Evolutionary conservation across 2,329 filamentous ascomycete species (phyloP).

Genomic region (Graphilbum ipis-grandicollis): DNA sequence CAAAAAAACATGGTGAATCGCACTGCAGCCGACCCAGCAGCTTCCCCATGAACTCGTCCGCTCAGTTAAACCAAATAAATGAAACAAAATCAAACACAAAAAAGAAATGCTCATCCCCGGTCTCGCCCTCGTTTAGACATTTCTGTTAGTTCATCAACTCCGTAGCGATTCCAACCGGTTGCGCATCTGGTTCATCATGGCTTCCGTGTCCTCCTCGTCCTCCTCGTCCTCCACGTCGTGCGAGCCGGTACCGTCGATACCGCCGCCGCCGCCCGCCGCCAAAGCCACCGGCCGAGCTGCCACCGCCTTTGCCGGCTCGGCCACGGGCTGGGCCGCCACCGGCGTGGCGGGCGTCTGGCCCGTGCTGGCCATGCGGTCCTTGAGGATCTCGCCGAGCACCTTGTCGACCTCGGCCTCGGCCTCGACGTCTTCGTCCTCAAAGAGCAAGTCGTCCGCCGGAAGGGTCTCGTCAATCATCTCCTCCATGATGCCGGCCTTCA

Average conservation of each 20-base stretch:
- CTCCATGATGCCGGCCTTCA: slow-evolving; percentile 92
- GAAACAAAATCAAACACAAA: too few species aligned
- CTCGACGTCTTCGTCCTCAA: slow-evolving; percentile 60
- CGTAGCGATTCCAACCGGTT: slow-evolving; percentile 78
- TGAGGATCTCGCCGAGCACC: slow-evolving; percentile 78
- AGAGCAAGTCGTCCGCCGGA: slow-evolving; percentile 50
- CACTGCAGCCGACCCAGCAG: too few species aligned
- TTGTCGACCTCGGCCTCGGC: slow-evolving; percentile 75
- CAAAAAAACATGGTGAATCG: too few species aligned
- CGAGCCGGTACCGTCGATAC: slow-evolving; percentile 19
- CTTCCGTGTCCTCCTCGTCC: slow-evolving; percentile 74
- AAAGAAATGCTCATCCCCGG: too few species aligned
- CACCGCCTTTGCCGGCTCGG: slow-evolving; percentile 24
- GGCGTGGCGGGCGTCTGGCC: slow-evolving; percentile 36
- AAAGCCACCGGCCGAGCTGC: slow-evolving; percentile 26
- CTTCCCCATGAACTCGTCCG: too few species aligned
- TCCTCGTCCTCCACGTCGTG: slow-evolving; percentile 40
- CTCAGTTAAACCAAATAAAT: too few species aligned
- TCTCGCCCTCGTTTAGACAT: too few species aligned
- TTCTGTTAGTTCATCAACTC: slow-evolving; percentile 53
- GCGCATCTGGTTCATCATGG: slow-evolving; percentile 86
- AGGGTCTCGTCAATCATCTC: slow-evolving; percentile 87
- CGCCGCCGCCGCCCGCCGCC: slow-evolving; percentile 18
- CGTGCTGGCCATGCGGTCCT: slow-evolving; percentile 57
- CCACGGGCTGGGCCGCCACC: slow-evolving; percentile 29